Evolutionary conservation across 345 rosid genomes (phyloP).

Genomic region (Euclidium syriacum): DNA sequence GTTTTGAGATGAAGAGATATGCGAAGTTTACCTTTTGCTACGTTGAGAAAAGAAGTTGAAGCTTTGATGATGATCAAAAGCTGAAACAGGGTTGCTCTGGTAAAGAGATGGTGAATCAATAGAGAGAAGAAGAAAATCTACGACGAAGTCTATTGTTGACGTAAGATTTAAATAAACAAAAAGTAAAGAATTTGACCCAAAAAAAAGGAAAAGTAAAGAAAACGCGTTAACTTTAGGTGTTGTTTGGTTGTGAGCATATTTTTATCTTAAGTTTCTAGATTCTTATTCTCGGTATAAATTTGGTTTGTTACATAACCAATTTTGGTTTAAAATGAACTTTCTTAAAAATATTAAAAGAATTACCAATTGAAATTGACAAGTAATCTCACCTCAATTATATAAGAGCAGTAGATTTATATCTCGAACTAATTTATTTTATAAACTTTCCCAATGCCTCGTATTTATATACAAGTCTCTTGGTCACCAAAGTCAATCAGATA

Average conservation of each 20-base stretch:
- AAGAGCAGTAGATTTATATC: too few relatives aligned
- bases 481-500: too few relatives aligned
- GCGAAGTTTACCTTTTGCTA: background rate
- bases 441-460: too few relatives aligned
- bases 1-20: background rate
- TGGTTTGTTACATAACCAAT: too few relatives aligned
- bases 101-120: background rate
- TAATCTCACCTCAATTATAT: too few relatives aligned
- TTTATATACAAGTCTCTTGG: too few relatives aligned
- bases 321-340: too few relatives aligned
- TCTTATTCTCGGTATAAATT: too few relatives aligned
- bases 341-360: background rate
- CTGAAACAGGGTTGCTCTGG: background rate
- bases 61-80: background rate
- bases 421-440: too few relatives aligned
- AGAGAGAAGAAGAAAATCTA: background rate
- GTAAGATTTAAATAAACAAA: background rate
- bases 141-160: constrained; percentile 6
- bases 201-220: background rate
- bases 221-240: constrained; percentile 7
- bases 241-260: background rate
- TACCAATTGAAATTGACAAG: background rate
- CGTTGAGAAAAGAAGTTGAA: background rate
- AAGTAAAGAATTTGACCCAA: background rate
- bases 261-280: background rate